These are phyloP conservation scores for Saccharomyces hybrid DNA, from an alignment of 1,139 yeast genomes.

Conservation along the genomic window DNA sequence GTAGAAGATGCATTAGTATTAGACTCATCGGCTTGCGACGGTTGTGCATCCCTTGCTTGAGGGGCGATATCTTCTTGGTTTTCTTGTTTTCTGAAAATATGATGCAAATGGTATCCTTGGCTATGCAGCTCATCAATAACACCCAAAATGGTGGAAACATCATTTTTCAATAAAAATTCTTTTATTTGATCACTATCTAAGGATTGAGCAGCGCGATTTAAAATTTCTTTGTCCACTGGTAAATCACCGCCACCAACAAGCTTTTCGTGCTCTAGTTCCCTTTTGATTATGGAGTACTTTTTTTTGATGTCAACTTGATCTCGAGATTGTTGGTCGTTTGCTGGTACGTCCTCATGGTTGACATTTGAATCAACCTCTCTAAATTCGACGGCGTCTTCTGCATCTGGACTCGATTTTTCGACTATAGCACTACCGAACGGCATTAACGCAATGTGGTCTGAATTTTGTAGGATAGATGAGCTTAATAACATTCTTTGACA, in stretches of 20 bases:
- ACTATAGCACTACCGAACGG: constrained; percentile 32
- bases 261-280: constrained; percentile 8
- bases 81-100: too few relatives aligned
- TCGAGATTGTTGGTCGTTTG: neutral
- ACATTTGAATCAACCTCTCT: constrained; percentile 12
- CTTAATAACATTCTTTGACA: constrained; percentile 10
- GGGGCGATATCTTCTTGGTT: too few relatives aligned
- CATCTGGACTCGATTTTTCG: constrained; percentile 21
- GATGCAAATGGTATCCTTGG: too few relatives aligned
- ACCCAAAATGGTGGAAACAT: constrained; percentile 46
- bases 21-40: too few relatives aligned
- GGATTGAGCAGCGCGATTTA: constrained; percentile 24
- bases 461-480: constrained; percentile 23
- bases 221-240: constrained; percentile 13
- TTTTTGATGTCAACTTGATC: constrained; percentile 1
- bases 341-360: constrained; percentile 16
- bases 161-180: constrained; percentile 43
- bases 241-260: neutral
- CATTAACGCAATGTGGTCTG: constrained; percentile 32
- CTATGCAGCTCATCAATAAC: too few relatives aligned
- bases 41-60: too few relatives aligned
- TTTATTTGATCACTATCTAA: constrained; percentile 50
- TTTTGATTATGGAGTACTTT: constrained; percentile 10
- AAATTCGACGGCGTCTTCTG: constrained; percentile 26
- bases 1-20: too few relatives aligned